Base-by-base conservation (phyloP, 495 filamentous ascomycete genomes). In the Cercophora sp. region DNA sequence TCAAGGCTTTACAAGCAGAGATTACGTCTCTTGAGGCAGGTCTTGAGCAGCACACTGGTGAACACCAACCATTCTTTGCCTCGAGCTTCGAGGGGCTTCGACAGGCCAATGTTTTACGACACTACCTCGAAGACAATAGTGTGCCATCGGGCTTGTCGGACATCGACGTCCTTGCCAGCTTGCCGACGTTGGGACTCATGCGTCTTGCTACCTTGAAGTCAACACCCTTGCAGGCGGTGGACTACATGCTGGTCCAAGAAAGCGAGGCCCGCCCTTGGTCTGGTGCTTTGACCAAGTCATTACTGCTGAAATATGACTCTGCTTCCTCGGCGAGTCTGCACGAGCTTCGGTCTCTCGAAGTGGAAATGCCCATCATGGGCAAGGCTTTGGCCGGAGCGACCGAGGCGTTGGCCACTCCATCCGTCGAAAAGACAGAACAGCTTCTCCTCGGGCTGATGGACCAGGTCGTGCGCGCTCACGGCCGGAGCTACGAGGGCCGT, bases 51-150 rank as follows among this genome's bases (percentile, higher is more conserved):
- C 51, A 77, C 60, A 59, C 64, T 10, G 57, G 48, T 44, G 62
- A 47, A 58, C 75, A 46, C 68, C 76, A 61, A 37, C 77, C 77
- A 4, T 79, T 75, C 58, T 85, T 91, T 54, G 69, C 76, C 9
- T 56, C 67, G 8, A 76, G 85, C 50, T 90, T 90, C 55, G 85
- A 89, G 61, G 70, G 75, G 3, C 59, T 91, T 31, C 77, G 84
- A 60, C 82, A 89, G 62, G 83, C 81, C 51, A 68, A 78, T n/a
- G 72, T 70, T 3, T 59, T 81, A 22, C 65, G 74, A 43, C 58
- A 52, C 20, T 58, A 74, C 23, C 59, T 59, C 0, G 46, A 54
- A 11, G 45, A 57, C 8, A 34, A 43, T 4, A 40, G 49, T 1
- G 31, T 62, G 6, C 48, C 52, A 3, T 55, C 55, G 37, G 51